Base-by-base conservation (phyloP, 2,329 filamentous ascomycete genomes). In the Cladosporium sphaerospermum region DNA sequence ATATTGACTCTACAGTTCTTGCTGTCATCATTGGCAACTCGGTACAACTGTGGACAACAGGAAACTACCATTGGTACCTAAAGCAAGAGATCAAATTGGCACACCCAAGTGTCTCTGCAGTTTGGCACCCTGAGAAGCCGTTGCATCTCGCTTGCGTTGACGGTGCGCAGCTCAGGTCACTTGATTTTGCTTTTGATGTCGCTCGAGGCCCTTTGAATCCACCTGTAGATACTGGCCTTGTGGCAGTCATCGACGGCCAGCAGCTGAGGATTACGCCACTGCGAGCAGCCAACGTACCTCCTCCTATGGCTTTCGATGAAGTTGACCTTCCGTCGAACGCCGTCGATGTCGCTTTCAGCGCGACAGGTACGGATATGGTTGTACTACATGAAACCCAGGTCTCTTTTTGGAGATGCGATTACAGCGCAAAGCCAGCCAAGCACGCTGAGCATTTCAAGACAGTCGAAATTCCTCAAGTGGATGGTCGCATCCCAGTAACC, bases 41-140 rank as follows among this genome's bases (percentile, higher is more conserved):
- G 53, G 74, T 93, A n/a, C 93, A 99, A 66, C 75, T 99, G 1
- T 99, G 93, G 93, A 96, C 90, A 0, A 96, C 86, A 79, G 88
- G 89, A 16, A 99, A 99, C 68, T 99, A 99, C 62, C 89, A 97
- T 67, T 99, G 93, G 81, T 97, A 97, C 68, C 77, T 99, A 13
- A 99, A 99, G 73, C 90, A 96, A 67, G 90, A 96, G 66, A 77
- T 96, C 6, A 71, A 63, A 61, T 10, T 62, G 16, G 23, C 39
- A 16, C 31, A 33, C 7, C 18, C 36, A 19, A 14, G 31, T 16
- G 37, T 37, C 28, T 41, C 43, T 57, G 49, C 53, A 28, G 41
- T 64, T 28, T 99, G 93, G 93, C 89, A 99, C 68, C 82, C 89
- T 1, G 93, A 97, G 66, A 90, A 87, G 67, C 74, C 90, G 3